Percentiles rank a stretch among this genome's conserved stretches.
These are phyloP conservation scores for Gastrodia elata DNA, from an alignment of 106 monocot species.

Conservation along the genomic window DNA sequence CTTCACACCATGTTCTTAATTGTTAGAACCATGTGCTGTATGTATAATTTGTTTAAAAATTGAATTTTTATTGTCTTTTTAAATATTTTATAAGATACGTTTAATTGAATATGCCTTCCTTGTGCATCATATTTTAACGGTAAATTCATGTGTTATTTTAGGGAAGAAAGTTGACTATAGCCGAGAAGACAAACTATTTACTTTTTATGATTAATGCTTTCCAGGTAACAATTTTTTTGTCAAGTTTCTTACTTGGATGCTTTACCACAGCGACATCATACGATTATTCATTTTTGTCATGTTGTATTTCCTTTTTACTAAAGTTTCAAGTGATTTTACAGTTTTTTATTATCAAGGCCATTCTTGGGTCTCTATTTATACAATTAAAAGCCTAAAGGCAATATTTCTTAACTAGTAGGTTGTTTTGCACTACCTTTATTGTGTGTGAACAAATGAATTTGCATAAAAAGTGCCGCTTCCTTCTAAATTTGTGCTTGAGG, in stretches of 20 bases:
- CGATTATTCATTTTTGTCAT: background rate
- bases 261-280: background rate
- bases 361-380: background rate
- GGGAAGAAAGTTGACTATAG: conserved; percentile 63
- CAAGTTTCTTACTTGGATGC: background rate
- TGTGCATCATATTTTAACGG: background rate
- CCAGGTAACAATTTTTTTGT: conserved; percentile 46
- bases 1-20: background rate
- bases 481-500: background rate
- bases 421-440: background rate
- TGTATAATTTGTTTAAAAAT: background rate
- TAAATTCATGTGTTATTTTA: conserved; percentile 15
- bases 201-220: conserved; percentile 97
- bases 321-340: background rate
- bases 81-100: background rate
- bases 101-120: background rate
- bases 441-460: background rate
- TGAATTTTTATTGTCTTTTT: background rate
- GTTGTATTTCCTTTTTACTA: background rate
- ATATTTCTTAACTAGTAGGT: background rate
- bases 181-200: conserved; percentile 95
- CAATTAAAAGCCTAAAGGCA: background rate
- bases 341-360: background rate
- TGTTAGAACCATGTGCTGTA: background rate
- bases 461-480: background rate